Evolutionary conservation across 768 basidiomycete genomes (phyloP).

Genomic region (Mycena rosella): DNA sequence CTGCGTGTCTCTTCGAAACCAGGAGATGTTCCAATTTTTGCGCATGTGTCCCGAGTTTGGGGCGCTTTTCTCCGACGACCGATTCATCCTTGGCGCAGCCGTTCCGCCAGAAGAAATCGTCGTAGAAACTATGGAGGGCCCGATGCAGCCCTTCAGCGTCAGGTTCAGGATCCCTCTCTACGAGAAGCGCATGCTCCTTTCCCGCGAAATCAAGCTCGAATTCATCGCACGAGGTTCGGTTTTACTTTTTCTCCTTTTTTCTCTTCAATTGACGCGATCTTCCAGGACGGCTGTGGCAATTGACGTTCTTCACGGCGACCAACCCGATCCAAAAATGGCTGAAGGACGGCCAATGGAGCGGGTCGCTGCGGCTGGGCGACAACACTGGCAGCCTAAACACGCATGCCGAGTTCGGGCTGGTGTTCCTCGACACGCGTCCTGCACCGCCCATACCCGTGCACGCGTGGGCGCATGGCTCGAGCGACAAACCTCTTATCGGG

Average conservation of each 20-base stretch:
- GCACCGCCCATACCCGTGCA: background rate
- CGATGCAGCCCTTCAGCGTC: conserved; percentile 17
- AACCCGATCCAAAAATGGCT: conserved; percentile 3
- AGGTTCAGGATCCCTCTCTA: conserved; percentile 24
- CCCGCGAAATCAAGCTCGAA: conserved; percentile 11
- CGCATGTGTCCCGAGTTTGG: conserved; percentile 16
- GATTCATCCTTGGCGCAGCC: background rate
- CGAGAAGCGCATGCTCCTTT: conserved; percentile 23
- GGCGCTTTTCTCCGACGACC: conserved; percentile 15
- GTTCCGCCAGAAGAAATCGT: conserved; percentile 22
- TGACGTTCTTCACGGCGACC: conserved; percentile 19
- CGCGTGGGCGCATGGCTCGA: background rate
- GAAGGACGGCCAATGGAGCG: conserved; percentile 8
- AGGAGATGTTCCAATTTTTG: conserved; percentile 24
- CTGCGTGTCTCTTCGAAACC: conserved; percentile 15
- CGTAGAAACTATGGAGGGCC: conserved; percentile 12
- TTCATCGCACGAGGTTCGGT: conserved; percentile 21
- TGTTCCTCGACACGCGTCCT: conserved; percentile 4
- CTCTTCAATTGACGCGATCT: background rate
- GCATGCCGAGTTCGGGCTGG: conserved; percentile 1
- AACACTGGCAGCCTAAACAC: conserved; percentile 7
- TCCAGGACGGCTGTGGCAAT: conserved; percentile 12
- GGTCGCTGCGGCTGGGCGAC: background rate
- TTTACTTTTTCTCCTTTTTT: background rate
- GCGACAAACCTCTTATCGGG: background rate